phyloP scores from a whole-genome alignment of 768 basidiomycete genomes.

The Tylopilus subfusipes region DNA sequence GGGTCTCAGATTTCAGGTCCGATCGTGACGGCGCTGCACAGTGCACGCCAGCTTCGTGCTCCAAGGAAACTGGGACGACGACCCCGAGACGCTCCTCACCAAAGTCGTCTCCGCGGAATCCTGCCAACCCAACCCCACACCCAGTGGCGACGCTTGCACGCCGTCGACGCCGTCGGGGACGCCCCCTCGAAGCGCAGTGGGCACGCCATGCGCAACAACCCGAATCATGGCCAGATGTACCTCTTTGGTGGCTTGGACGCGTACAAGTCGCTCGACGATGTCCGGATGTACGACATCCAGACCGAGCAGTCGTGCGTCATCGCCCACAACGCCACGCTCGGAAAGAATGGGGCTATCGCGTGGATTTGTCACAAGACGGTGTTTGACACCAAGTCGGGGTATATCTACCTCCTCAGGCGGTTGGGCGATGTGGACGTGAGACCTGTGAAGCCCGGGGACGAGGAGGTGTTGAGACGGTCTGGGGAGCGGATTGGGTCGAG shows the following conservation, averaged over 20 bases:
- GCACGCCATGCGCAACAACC: slow-evolving; percentile 79
- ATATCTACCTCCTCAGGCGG: slow-evolving; percentile 69
- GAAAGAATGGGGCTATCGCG: slow-evolving; percentile 64
- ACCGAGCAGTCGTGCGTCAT: slow-evolving; percentile 62
- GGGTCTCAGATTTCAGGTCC: slow-evolving; percentile 68
- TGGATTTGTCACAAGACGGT: slow-evolving; percentile 81
- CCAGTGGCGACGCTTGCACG: slow-evolving; percentile 57
- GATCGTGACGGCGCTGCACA: slow-evolving; percentile 60
- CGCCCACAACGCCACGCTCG: slow-evolving; percentile 49
- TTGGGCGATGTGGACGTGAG: slow-evolving; percentile 53
- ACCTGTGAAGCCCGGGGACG: slow-evolving; percentile 21
- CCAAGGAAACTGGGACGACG: slow-evolving; percentile 57
- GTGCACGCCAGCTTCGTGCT: slow-evolving; percentile 62
- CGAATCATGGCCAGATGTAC: slow-evolving; percentile 58
- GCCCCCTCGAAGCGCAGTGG: slow-evolving; percentile 67
- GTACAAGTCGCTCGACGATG: slow-evolving; percentile 66
- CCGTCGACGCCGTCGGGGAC: slow-evolving; percentile 60
- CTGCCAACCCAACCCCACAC: slow-evolving; percentile 55
- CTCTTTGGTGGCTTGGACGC: slow-evolving; percentile 82
- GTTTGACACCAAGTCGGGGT: slow-evolving; percentile 66
- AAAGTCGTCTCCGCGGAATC: slow-evolving; percentile 47
- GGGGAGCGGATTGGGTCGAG: slow-evolving; percentile 17
- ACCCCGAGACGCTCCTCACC: slow-evolving; percentile 53
- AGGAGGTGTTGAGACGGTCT: slow-evolving; percentile 19
- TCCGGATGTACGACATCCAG: slow-evolving; percentile 68